These are phyloP conservation scores for Papiliotrema terrestris DNA, from an alignment of 1,284 basidiomycete genomes.

Conservation along the genomic window DNA sequence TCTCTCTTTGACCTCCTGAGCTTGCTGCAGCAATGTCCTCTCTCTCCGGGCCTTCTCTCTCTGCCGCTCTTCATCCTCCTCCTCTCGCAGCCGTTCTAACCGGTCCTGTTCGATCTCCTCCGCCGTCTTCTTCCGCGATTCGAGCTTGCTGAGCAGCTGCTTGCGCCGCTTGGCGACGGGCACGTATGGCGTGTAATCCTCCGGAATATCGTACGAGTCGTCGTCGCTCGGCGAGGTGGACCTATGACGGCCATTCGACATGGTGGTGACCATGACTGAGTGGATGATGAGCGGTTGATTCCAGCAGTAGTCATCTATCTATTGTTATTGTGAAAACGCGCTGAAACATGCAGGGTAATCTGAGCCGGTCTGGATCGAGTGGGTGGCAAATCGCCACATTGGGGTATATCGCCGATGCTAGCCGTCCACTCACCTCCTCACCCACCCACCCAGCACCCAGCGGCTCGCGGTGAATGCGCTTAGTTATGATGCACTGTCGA, in stretches of 20 bases:
- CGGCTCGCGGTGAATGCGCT: no score
- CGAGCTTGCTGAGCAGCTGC: slow-evolving; percentile 70
- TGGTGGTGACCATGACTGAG: not conserved
- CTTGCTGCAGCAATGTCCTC: slow-evolving; percentile 79
- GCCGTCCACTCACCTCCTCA: no score
- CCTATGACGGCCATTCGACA: not conserved
- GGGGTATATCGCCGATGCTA: not conserved
- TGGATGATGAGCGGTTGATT: not conserved
- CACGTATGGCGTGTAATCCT: slow-evolving; percentile 74
- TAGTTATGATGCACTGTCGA: no score
- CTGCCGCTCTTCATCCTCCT: slow-evolving; percentile 68
- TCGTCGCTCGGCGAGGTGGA: slow-evolving; percentile 12
- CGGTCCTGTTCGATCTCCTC: slow-evolving; percentile 57
- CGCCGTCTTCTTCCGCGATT: slow-evolving; percentile 57
- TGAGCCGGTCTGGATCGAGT: not conserved
- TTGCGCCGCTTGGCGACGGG: slow-evolving; percentile 81
- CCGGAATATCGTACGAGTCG: slow-evolving; percentile 51
- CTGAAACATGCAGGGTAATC: not conserved
- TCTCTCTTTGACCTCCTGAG: slow-evolving; percentile 82
- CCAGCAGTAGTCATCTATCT: not conserved
- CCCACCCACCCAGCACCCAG: no score
- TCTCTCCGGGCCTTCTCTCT: slow-evolving; percentile 73
- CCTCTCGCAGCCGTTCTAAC: slow-evolving; percentile 60
- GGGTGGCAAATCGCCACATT: slow-evolving; percentile 4
- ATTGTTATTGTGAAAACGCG: not conserved